Base-by-base conservation (phyloP, 495 filamentous ascomycete species). In the Trichoderma gamsii region DNA sequence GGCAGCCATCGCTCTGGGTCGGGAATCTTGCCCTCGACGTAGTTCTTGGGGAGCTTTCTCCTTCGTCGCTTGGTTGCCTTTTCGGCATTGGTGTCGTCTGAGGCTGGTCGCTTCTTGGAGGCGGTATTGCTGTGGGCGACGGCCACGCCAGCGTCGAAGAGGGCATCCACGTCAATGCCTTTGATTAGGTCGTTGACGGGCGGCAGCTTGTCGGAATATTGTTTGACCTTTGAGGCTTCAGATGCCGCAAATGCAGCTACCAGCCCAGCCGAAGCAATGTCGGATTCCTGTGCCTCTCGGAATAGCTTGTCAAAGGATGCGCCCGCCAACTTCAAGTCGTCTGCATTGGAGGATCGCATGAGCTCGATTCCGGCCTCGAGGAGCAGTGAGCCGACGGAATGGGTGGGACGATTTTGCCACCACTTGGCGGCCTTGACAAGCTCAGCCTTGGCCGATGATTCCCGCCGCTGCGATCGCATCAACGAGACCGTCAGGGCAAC, bases 1-100 rank as follows among this genome's bases (percentile, higher is more conserved):
- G 95, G 94, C 68, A 98, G 77, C 95, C 95, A 99, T 64, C 95
- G 80, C 78, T 99, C 96, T 1, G 91, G 89, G 73, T 98, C 95
- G 7, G 90, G 81, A 59, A 85, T 86, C 82, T 92, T 97, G 72
- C 79, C 84, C 44, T 81, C 80, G 41, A 80, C 91, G 72, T 88
- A 93, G 73, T 92, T 85, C 79, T 93, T 93, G 23, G 93, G 92
- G 65, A 96, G 80, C 73, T 89, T 89, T 63, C 88, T 83, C 66
- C 87, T 80, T 68, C 88, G 88, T 73, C 90, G 92, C 72, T 77
- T 78, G 41, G 68, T 38, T 43, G 46, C 21, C 15, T 21, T 79
- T 0, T 73, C 75, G 16, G 79, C 79, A 4, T 70, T 70, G 44
- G 82, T 81, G n/a, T 79, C 78, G 1, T 85, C 82, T 18, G 84